Conservation (phyloP, 805 yeast species). For the Torulaspora franciscae region DNA sequence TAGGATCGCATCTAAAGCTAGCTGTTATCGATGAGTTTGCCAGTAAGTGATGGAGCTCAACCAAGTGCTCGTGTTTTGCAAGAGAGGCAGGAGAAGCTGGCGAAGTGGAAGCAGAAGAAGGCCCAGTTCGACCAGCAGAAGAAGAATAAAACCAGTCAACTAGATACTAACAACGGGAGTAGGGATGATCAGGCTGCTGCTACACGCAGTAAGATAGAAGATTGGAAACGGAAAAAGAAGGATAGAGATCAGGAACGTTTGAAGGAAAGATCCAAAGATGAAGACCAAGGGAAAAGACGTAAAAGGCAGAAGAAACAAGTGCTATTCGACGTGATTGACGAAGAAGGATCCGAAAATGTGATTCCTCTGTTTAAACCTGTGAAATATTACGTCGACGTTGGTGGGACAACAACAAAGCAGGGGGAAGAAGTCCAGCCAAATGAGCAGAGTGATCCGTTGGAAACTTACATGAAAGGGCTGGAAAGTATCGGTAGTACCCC, state of each 20-base stretch:
- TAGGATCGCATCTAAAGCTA: neutral
- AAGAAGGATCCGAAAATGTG: slow-evolving; percentile 2
- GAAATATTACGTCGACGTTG: neutral
- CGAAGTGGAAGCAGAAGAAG: slow-evolving; percentile 58
- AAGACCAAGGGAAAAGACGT: slow-evolving; percentile 3
- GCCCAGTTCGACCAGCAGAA: slow-evolving; percentile 33
- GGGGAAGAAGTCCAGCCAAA: neutral
- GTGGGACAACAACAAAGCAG: neutral
- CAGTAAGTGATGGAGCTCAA: slow-evolving; percentile 22
- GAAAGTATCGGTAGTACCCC: slow-evolving; percentile 6
- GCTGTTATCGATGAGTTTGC: slow-evolving; percentile 11
- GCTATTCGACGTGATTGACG: slow-evolving; percentile 21
- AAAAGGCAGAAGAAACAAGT: slow-evolving; percentile 4
- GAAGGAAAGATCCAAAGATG: neutral
- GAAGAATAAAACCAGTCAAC: slow-evolving; percentile 12
- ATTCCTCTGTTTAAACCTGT: slow-evolving; percentile 4
- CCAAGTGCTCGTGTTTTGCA: slow-evolving; percentile 37
- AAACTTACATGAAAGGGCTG: slow-evolving; percentile 40
- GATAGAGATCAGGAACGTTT: slow-evolving; percentile 17
- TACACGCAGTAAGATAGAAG: slow-evolving; percentile 42
- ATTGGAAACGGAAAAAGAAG: slow-evolving; percentile 47
- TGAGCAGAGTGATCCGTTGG: slow-evolving; percentile 42
- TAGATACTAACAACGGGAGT: slow-evolving; percentile 6
- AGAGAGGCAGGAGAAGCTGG: slow-evolving; percentile 48
- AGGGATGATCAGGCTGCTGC: slow-evolving; percentile 18